Evolutionary conservation across 208 protist species (phyloP).

Genomic region (Entamoeba moshkovskii): DNA sequence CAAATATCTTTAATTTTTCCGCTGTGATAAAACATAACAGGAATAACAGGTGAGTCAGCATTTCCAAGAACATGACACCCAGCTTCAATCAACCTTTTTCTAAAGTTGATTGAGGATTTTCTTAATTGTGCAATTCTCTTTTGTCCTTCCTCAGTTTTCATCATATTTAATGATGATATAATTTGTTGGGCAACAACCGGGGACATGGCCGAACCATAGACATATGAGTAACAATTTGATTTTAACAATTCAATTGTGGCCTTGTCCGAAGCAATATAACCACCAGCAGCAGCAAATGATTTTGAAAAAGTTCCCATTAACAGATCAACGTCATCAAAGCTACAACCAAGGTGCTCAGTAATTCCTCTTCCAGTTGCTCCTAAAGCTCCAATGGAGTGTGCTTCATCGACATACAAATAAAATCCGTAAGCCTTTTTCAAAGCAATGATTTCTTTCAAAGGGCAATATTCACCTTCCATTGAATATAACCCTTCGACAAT

Average conservation of each 20-base stretch:
- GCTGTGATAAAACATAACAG: slow-evolving; percentile 75
- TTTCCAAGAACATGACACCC: slow-evolving; percentile 53
- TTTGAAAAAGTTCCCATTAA: slow-evolving; percentile 70
- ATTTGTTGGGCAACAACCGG: slow-evolving; percentile 66
- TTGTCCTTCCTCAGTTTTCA: not conserved
- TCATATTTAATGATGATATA: slow-evolving; percentile 51
- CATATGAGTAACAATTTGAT: slow-evolving; percentile 47
- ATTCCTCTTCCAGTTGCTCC: slow-evolving; percentile 49
- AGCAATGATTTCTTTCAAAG: slow-evolving; percentile 46
- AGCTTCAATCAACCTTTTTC: slow-evolving; percentile 24
- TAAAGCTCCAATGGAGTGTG: slow-evolving; percentile 60
- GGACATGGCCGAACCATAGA: slow-evolving; percentile 59
- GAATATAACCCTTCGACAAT: slow-evolving; percentile 53
- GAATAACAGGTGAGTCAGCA: slow-evolving; percentile 77
- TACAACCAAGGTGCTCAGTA: slow-evolving; percentile 39
- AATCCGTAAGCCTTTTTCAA: slow-evolving; percentile 59
- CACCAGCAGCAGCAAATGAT: slow-evolving; percentile 53
- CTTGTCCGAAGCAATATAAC: slow-evolving; percentile 44
- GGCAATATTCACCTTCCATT: slow-evolving; percentile 54
- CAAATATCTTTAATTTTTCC: slow-evolving; percentile 66
- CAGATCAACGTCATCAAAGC: slow-evolving; percentile 51
- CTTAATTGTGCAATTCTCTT: slow-evolving; percentile 11
- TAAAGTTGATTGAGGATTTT: slow-evolving; percentile 23
- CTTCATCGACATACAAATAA: slow-evolving; percentile 62
- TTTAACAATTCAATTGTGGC: slow-evolving; percentile 45